These are phyloP conservation scores for Diophrys sp. DNA, from an alignment of 73 alveolate species.

Conservation along the genomic window DNA sequence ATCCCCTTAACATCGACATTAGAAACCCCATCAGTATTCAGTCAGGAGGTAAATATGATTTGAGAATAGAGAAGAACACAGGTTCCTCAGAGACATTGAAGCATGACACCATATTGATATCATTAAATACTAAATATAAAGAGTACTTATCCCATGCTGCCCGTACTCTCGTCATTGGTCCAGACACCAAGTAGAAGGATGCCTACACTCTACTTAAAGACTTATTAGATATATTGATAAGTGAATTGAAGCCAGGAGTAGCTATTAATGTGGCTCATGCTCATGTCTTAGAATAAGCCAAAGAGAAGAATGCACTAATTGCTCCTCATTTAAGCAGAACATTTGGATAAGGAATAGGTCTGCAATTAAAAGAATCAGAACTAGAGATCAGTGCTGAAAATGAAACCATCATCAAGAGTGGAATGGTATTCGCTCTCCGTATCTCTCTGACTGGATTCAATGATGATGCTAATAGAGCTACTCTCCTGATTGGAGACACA, in stretches of 20 bases:
- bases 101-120: background rate
- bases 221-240: slow-evolving; percentile 58
- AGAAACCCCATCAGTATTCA: slow-evolving; percentile 66
- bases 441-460: background rate
- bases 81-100: slow-evolving; percentile 60
- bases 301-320: no score
- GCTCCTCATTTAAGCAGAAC: no score
- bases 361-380: background rate
- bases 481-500: background rate
- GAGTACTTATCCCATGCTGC: background rate
- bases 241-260: slow-evolving; percentile 52
- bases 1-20: slow-evolving; percentile 9
- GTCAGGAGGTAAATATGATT: slow-evolving; percentile 86
- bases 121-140: background rate
- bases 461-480: background rate
- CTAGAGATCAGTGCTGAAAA: background rate
- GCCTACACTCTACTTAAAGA: slow-evolving; percentile 75
- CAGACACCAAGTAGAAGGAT: slow-evolving; percentile 62
- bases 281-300: background rate
- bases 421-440: background rate
- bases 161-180: background rate
- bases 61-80: slow-evolving; percentile 82
- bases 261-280: slow-evolving; percentile 1
- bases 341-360: background rate
- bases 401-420: background rate